Percentiles rank a stretch among this genome's conserved stretches.
phyloP scores from a whole-genome alignment of 2,329 filamentous ascomycete genomes.

The Talaromyces sp. region DNA sequence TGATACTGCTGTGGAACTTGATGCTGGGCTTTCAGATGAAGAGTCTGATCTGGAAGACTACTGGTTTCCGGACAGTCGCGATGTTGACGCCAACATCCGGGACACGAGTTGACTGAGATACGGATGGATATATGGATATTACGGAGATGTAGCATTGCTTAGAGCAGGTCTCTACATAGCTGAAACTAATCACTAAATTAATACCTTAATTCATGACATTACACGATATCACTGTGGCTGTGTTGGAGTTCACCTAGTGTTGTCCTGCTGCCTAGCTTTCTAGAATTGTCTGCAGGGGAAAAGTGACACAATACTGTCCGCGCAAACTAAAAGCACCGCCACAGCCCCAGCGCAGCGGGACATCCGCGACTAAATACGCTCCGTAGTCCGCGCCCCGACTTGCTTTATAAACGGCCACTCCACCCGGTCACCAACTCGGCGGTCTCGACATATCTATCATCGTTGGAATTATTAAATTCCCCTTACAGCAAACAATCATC shows the following conservation, averaged over 20 bases:
- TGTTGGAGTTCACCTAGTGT: not conserved
- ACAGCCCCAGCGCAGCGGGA: not conserved
- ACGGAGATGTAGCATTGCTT: not conserved
- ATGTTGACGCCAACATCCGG: slow-evolving; percentile 26
- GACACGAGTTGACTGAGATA: not conserved
- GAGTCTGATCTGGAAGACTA: slow-evolving; percentile 26
- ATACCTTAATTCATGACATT: too few species aligned
- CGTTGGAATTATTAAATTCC: not conserved
- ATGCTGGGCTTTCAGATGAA: slow-evolving; percentile 13
- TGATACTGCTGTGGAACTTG: not conserved
- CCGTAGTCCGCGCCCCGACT: not conserved
- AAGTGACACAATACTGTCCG: not conserved
- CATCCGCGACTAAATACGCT: not conserved
- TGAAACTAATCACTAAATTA: not conserved
- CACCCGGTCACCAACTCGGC: not conserved
- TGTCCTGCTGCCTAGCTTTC: not conserved
- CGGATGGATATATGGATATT: not conserved
- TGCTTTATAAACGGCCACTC: not conserved
- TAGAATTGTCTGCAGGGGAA: not conserved
- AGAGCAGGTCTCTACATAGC: not conserved
- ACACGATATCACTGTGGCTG: not conserved
- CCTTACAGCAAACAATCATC: not conserved
- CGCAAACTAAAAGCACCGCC: not conserved
- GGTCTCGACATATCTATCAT: not conserved
- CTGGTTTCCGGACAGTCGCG: slow-evolving; percentile 32